Evolutionary conservation across 352 stramenopile species (phyloP), one percentile per base, ranked within the genome.

Genomic region (Phytophthora citrophthora): DNA sequence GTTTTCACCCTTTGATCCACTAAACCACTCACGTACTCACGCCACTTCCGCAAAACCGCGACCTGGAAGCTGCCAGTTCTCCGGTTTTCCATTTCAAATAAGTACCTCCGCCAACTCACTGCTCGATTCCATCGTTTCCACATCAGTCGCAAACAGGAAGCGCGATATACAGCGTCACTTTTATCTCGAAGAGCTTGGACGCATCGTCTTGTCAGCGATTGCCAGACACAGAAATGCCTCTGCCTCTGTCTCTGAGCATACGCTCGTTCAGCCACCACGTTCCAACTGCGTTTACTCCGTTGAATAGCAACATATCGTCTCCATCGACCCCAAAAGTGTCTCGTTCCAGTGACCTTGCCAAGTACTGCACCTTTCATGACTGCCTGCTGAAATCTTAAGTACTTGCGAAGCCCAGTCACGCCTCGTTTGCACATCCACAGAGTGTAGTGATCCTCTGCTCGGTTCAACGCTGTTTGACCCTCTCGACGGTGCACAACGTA

Each of bases 101-200:
- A 49, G 20, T 8, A 55, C 24, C 16, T 54, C 6, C 56, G 40
- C 68, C 64, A 73, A 13, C 15, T 16, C 11, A 70, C 9, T 3
- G 57, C 50, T 12, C 48, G 60, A 9, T 46, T 26, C 72, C 69
- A 80, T n/a, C 53, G 45, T 15, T 10, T 13, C 68, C 68, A 80
- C 24, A 63, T 39, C 29, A 63, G 70, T 62, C 29, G 41, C 26
- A 74, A 47, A 18, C 54, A 49, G 3, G 60, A 44, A n/a, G 27
- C 36, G 13, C 50, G 57, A 34, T 65, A 70, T 8, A 74, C 49
- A 4, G 36, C 44, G 20, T 76, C 72, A 1, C 64, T 65, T 49
- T 62, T 69, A 24, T 47, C 32, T n/a, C 38, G 38, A 24, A 57
- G 50, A 0, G 15, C 45, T 34, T 69, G 46, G 2, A 57, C 24